Conservation (phyloP, 2,329 filamentous ascomycete genomes). For the Fusarium sp. region DNA sequence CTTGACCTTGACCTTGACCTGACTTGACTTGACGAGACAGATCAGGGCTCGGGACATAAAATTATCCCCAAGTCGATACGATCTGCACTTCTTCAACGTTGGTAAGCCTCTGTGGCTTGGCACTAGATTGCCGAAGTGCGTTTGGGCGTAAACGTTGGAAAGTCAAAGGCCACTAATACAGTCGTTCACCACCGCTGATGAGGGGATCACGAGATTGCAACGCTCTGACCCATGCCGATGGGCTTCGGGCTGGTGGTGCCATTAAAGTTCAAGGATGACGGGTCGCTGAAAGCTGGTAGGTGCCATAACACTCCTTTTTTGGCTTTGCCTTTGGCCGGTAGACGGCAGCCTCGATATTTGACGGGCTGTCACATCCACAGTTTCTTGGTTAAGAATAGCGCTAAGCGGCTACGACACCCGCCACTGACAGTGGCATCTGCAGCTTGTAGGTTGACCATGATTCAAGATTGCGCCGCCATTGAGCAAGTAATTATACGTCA, state of each 20-base stretch:
- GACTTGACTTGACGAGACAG: slow-evolving; percentile 8
- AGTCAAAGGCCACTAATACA: slow-evolving; percentile 43
- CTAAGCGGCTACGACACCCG: slow-evolving; percentile 48
- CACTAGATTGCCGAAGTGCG: slow-evolving; percentile 29
- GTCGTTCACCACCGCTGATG: slow-evolving; percentile 27
- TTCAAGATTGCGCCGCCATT: slow-evolving; percentile 41
- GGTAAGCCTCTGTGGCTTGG: slow-evolving; percentile 35
- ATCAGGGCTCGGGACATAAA: slow-evolving; percentile 23
- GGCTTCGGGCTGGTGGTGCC: slow-evolving; percentile 42
- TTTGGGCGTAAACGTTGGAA: slow-evolving; percentile 40
- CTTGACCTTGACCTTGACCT: neutral
- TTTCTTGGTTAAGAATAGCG: slow-evolving; percentile 43
- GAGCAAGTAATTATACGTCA: slow-evolving; percentile 39
- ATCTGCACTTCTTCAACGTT: slow-evolving; percentile 36
- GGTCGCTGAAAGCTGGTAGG: slow-evolving; percentile 30
- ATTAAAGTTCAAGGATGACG: slow-evolving; percentile 46
- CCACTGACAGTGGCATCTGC: slow-evolving; percentile 46
- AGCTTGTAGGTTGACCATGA: slow-evolving; percentile 39
- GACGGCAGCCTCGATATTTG: slow-evolving; percentile 38
- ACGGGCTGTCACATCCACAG: slow-evolving; percentile 44
- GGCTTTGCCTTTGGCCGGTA: slow-evolving; percentile 31
- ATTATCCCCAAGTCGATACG: slow-evolving; percentile 18
- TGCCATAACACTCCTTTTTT: slow-evolving; percentile 30
- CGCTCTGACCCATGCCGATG: slow-evolving; percentile 47
- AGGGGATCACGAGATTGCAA: slow-evolving; percentile 44